Base-by-base conservation (phyloP, 371 early-diverging fungal genomes). In the Sporodiniella umbellata region DNA sequence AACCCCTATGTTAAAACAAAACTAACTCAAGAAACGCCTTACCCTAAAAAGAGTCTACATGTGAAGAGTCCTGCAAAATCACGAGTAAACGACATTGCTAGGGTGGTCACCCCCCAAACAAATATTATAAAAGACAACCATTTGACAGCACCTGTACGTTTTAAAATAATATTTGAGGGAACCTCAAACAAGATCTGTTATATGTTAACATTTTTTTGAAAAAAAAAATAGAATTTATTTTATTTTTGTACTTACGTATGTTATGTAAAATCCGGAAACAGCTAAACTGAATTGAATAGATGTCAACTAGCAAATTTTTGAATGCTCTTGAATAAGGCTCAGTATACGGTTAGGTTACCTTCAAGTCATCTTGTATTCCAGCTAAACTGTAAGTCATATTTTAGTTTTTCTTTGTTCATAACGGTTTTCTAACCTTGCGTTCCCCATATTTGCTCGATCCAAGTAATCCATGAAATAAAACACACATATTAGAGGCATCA, bases 371-470 rank as follows among this genome's bases (percentile, higher is more conserved):
- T 33, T 56, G 52, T 17, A 62, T 56, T 2, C 65, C 65, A 15
- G 40, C 65, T 31, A 64, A 31, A 15, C 65, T 64, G 17, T 14
- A n/a, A 14, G 1, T 8, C 5, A 11, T 35, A 4, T 35, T 11
- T 35, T 15, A 35, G 15, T 35, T 14, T 3, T 33, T 12, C 33
- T 35, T 63, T 5, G 58, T 53, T 33, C 49, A 12, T 7, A 14
- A 10, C 31, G 14, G 42, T 12, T 38, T 35, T 1, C 37, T 49
- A 60, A 70, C 70, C 65, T 65, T 37, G 73, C 70, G 45, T 65
- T 72, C 17, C 77, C 77, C 8, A 76, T 71, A 54, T 76, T 76
- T 14, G 67, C 70, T n/a, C 77, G 66, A 60, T 76, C 77, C 18
- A 72, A 60, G 6, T 64, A 71, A 42, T 66, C 64, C 8, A 73